These are phyloP conservation scores for Sisymbrium altissimum DNA, from an alignment of 345 rosid species.

Conservation along the genomic window DNA sequence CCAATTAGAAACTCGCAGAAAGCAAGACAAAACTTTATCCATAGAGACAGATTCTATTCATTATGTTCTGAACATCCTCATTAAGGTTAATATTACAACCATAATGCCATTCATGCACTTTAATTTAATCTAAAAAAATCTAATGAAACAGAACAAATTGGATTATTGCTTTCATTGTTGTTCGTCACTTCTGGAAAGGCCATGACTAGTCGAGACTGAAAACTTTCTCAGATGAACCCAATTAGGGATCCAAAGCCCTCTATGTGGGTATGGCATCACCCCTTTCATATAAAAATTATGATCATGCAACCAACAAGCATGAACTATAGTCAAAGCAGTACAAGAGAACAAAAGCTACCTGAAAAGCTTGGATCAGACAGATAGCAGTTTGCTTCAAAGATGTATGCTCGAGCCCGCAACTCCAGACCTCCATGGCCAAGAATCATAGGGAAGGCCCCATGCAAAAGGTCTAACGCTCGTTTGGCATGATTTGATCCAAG, in stretches of 20 bases:
- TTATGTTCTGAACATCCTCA: neutral
- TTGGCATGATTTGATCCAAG: slow-evolving; percentile 82
- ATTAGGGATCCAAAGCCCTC: neutral
- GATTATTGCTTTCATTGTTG: neutral
- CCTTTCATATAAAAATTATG: neutral
- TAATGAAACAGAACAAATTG: neutral
- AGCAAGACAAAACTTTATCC: neutral
- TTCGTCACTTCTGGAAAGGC: neutral
- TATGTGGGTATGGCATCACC: too few species aligned
- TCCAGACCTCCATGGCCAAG: slow-evolving; percentile 98
- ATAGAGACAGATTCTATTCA: neutral
- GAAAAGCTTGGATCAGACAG: slow-evolving; percentile 78
- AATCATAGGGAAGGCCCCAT: slow-evolving; percentile 77
- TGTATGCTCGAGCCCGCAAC: slow-evolving; percentile 84
- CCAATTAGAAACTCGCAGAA: neutral
- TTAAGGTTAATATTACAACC: neutral
- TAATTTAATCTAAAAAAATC: neutral
- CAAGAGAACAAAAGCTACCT: slow-evolving; percentile 43
- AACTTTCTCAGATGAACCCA: neutral
- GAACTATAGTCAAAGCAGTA: neutral
- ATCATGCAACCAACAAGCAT: neutral
- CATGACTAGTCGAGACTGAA: neutral
- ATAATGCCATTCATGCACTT: neutral
- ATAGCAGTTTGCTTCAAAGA: slow-evolving; percentile 87
- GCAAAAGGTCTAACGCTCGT: slow-evolving; percentile 65